Percentiles rank a stretch among this genome's conserved stretches.
Evolutionary conservation across 352 stramenopile genomes (phyloP).

Genomic region (Thalassiosira hispida): DNA sequence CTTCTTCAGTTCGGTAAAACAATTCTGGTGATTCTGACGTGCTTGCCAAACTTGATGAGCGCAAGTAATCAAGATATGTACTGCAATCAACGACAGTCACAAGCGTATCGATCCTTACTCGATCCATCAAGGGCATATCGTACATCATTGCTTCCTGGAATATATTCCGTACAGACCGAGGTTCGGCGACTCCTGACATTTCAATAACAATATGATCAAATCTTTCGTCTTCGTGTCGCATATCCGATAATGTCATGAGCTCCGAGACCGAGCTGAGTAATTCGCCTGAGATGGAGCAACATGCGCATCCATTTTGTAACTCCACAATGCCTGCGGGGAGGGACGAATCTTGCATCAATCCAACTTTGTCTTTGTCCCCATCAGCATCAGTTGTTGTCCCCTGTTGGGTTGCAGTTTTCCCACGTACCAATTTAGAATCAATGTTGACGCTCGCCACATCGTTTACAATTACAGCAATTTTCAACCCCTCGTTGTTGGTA

Average conservation of each 20-base stretch:
- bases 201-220: constrained; percentile 88
- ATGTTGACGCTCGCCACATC: constrained; percentile 84
- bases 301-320: constrained; percentile 85
- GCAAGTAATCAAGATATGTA: constrained; percentile 66
- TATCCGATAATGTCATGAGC: constrained; percentile 72
- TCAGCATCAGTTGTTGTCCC: neutral
- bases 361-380: constrained; percentile 5
- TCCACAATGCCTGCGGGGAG: constrained; percentile 70
- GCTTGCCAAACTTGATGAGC: constrained; percentile 43
- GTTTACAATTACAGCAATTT: constrained; percentile 84
- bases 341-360: neutral
- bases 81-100: constrained; percentile 84
- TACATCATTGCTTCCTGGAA: constrained; percentile 82
- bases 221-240: constrained; percentile 55
- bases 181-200: constrained; percentile 83
- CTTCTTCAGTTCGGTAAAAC: constrained; percentile 55
- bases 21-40: constrained; percentile 70
- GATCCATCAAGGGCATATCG: constrained; percentile 79
- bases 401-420: constrained; percentile 49
- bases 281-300: constrained; percentile 77
- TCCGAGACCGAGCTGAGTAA: constrained; percentile 69
- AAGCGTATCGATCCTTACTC: constrained; percentile 77
- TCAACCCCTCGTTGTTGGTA: constrained; percentile 72
- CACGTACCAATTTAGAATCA: constrained; percentile 77
- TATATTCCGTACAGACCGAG: constrained; percentile 74